phyloP scores from a whole-genome alignment of 129 eudicot species.

The Kitagawia praeruptora region DNA sequence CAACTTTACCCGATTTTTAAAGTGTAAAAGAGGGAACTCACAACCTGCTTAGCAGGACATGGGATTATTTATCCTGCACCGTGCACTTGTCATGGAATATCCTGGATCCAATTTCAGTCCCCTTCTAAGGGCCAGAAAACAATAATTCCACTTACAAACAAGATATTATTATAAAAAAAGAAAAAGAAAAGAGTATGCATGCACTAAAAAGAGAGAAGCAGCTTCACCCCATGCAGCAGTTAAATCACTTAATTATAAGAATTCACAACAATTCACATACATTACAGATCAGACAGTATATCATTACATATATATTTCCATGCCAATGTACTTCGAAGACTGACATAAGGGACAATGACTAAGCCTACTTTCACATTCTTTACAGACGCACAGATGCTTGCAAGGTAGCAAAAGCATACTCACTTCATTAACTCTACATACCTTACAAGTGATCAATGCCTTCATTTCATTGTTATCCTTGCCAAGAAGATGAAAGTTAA shows the following conservation, averaged over 20 bases:
- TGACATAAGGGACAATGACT: conserved; percentile 70
- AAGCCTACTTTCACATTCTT: conserved; percentile 72
- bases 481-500: conserved; percentile 51
- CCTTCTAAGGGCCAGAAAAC: too few species aligned
- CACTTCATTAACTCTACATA: conserved; percentile 60
- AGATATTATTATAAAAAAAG: too few species aligned
- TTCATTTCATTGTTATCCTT: conserved; percentile 41
- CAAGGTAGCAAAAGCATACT: conserved; percentile 79
- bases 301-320: conserved; percentile 60
- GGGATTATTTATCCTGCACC: too few species aligned
- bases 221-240: too few species aligned
- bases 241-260: not conserved
- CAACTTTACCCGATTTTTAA: too few species aligned
- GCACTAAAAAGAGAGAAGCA: too few species aligned
- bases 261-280: not conserved
- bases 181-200: too few species aligned
- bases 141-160: too few species aligned
- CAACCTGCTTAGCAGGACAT: too few species aligned
- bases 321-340: conserved; percentile 57
- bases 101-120: too few species aligned
- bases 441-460: conserved; percentile 66
- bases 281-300: conserved; percentile 13
- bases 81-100: too few species aligned
- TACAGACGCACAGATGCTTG: conserved; percentile 85
- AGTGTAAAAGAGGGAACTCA: too few species aligned